Evolutionary conservation across 2,329 filamentous ascomycete genomes (phyloP).

Genomic region (Mycosphaerella arachidis): DNA sequence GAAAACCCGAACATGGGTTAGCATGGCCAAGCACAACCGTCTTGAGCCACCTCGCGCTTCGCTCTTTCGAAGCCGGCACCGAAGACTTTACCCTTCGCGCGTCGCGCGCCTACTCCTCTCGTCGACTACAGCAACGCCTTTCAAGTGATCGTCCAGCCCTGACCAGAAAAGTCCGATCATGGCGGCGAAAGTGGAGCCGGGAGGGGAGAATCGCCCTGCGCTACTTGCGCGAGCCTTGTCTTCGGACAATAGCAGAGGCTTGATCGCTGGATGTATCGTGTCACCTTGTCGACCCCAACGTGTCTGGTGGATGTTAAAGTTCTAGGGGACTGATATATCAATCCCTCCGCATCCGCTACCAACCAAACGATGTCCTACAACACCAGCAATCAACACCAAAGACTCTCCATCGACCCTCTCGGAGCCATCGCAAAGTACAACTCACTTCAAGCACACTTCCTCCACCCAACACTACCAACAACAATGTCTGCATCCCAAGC

Average conservation of each 20-base stretch:
- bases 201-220: constrained; percentile 1
- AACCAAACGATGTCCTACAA: constrained; percentile 13
- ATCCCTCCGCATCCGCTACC: background rate
- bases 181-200: constrained; percentile 6
- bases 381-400: constrained; percentile 5
- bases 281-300: background rate
- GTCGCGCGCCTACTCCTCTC: background rate
- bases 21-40: background rate
- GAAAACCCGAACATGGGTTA: background rate
- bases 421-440: constrained; percentile 24
- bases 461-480: constrained; percentile 23
- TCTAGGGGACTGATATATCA: constrained; percentile 5
- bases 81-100: background rate
- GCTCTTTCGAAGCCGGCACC: background rate
- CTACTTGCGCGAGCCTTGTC: background rate
- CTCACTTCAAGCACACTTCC: constrained; percentile 18
- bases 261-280: background rate
- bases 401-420: constrained; percentile 24
- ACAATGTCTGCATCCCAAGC: constrained; percentile 34
- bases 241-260: background rate
- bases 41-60: background rate
- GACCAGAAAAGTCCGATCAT: background rate
- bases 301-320: background rate
- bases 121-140: background rate
- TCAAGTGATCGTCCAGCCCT: background rate